Evolutionary conservation across 2,329 filamentous ascomycete genomes (phyloP), one percentile per base, ranked within the genome.

Genomic region (Pleurostoma richardsiae): DNA sequence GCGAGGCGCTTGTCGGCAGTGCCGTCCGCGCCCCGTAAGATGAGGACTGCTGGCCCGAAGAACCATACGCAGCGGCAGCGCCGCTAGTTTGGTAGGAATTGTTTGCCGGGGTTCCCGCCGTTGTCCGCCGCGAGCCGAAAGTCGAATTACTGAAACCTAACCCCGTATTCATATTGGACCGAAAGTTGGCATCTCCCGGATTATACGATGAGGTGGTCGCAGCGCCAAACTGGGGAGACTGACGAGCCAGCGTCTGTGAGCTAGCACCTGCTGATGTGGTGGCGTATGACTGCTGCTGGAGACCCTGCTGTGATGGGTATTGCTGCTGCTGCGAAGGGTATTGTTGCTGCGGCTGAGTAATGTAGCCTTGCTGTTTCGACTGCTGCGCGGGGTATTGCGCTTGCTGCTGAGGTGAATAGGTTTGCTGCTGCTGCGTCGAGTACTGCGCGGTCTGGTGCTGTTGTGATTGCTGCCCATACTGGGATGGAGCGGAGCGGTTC

Each of bases 211-310:
- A 54, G 33, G 41, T 54, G 27, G 54, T 41, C 27, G 59, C 48
- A 19, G 57, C 7, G 26, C 53, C 46, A 38, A 59, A 62, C 29
- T 60, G 58, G 4, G 58, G 52, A 19, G 60, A 55, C 11, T 58
- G 59, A 11, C 57, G 53, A 5, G 57, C 43, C 19, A 52, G n/a
- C 27, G 53, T 42, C 39, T 58, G 61, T 10, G 60, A 53, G 11
- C 51, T 41, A 6, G 52, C 50, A 8, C 46, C 49, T 19, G 55
- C 43, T 5, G 55, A 53, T 19, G 48, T 54, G 5, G 56, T 52
- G 10, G 46, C 43, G 29, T 51, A 51, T 19, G 7, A 28, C 6
- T 11, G 38, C 36, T 33, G 30, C 43, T 28, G 38, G 10, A 56
- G 49, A 31, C 60, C 58, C 30, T 56, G 57, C 42, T 60, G 58